These are phyloP conservation scores for Brassica juncea DNA, from an alignment of 345 rosid species.

Conservation along the genomic window DNA sequence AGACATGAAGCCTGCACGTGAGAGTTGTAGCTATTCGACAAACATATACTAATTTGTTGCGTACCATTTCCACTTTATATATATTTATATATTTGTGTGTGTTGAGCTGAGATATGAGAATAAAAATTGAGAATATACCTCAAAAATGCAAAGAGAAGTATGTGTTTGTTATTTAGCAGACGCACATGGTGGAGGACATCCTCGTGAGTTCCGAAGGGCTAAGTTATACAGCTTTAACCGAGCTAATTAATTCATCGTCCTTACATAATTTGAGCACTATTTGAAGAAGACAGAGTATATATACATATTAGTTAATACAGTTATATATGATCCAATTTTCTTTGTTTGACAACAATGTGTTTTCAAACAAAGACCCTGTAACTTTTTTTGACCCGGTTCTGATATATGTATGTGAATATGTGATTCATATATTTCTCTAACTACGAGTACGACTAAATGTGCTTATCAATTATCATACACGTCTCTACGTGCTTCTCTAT, in stretches of 20 bases:
- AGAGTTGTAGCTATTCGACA: slow-evolving; percentile 32
- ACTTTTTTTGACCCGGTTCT: background rate
- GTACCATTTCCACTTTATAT: slow-evolving; percentile 23
- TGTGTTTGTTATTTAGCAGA: slow-evolving; percentile 36
- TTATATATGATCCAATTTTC: background rate
- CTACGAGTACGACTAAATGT: background rate
- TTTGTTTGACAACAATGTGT: background rate
- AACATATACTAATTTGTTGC: slow-evolving; percentile 21
- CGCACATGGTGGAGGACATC: slow-evolving; percentile 40
- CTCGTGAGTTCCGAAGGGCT: slow-evolving; percentile 40
- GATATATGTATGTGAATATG: background rate
- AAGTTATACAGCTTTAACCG: background rate
- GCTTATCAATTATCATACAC: slow-evolving; percentile 26
- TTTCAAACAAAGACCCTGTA: background rate
- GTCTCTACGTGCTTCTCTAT: slow-evolving; percentile 23
- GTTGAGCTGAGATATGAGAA: slow-evolving; percentile 24
- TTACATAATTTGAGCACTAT: background rate
- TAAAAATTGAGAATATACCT: slow-evolving; percentile 25
- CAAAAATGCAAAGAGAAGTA: slow-evolving; percentile 33
- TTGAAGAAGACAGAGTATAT: background rate
- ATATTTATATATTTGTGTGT: background rate
- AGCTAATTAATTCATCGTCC: background rate
- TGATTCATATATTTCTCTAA: background rate
- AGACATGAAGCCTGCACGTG: slow-evolving; percentile 34
- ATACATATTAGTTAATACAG: background rate